Evolutionary conservation across 2,329 filamentous ascomycete genomes (phyloP).

Genomic region (Colletotrichum abscissum): DNA sequence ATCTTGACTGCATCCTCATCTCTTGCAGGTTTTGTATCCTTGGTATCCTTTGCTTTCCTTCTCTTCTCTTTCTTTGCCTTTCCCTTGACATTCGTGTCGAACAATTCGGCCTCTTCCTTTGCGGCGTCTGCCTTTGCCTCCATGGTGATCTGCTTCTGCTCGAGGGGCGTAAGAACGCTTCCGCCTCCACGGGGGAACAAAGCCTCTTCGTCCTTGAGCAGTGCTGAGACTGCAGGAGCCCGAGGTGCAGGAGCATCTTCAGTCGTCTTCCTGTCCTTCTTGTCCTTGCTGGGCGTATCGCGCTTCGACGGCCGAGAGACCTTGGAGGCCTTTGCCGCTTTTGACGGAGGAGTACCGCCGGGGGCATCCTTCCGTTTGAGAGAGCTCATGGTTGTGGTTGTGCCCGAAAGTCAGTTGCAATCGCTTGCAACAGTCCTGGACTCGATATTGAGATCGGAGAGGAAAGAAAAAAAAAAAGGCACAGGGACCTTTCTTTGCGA

Average conservation of each 20-base stretch:
- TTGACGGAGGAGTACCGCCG: constrained; percentile 59
- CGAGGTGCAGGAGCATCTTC: constrained; percentile 43
- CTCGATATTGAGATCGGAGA: constrained; percentile 14
- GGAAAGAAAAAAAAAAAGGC: constrained; percentile 20
- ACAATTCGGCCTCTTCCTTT: constrained; percentile 78
- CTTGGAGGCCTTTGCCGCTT: constrained; percentile 58
- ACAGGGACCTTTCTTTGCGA: constrained; percentile 27
- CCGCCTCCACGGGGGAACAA: constrained; percentile 94
- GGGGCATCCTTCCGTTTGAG: constrained; percentile 70
- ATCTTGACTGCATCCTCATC: constrained; percentile 74
- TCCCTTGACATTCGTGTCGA: constrained; percentile 61
- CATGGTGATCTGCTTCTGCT: constrained; percentile 95
- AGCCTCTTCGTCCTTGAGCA: constrained; percentile 81
- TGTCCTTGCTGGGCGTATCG: constrained; percentile 46
- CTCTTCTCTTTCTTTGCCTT: constrained; percentile 65
- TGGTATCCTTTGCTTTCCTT: constrained; percentile 63
- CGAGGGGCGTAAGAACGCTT: constrained; percentile 89
- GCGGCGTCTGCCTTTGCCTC: constrained; percentile 93
- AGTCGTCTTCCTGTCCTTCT: constrained; percentile 48
- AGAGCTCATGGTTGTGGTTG: constrained; percentile 59
- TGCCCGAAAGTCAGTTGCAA: constrained; percentile 29
- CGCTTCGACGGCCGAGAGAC: constrained; percentile 62
- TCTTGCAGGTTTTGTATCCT: constrained; percentile 57
- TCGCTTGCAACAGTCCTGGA: constrained; percentile 33
- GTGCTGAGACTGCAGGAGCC: constrained; percentile 52